phyloP scores from a whole-genome alignment of 768 basidiomycete species.

The Hemileccinum rubropunctum region DNA sequence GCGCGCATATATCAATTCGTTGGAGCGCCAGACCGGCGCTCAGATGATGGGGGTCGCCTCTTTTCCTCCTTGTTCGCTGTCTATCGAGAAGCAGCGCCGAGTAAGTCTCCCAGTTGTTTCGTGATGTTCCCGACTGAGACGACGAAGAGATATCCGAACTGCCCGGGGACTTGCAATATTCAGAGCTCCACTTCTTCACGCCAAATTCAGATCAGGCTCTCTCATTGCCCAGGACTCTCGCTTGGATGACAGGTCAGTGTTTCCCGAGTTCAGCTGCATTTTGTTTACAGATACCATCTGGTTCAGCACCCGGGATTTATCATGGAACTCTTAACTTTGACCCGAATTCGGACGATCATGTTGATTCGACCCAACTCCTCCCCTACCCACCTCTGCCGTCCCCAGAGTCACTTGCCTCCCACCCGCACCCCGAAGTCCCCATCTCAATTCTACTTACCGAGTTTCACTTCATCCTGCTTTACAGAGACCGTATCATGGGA shows the following conservation, averaged over 20 bases:
- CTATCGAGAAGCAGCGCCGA: conserved; percentile 77
- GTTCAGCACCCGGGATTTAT: conserved; percentile 81
- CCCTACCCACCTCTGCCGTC: conserved; percentile 59
- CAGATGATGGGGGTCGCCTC: conserved; percentile 73
- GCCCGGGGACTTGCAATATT: conserved; percentile 71
- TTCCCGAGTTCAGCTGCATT: neutral
- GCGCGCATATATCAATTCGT: conserved; percentile 90
- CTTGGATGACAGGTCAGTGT: conserved; percentile 85
- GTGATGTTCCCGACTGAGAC: conserved; percentile 18
- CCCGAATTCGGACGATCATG: conserved; percentile 64
- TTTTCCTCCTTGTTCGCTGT: conserved; percentile 72
- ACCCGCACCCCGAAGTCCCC: conserved; percentile 45
- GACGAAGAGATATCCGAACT: conserved; percentile 83
- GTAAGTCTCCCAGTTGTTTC: conserved; percentile 44
- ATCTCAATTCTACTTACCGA: conserved; percentile 82
- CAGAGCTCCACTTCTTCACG: conserved; percentile 80
- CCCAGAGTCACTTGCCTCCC: conserved; percentile 22
- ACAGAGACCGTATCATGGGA: conserved; percentile 71
- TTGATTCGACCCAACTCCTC: conserved; percentile 74
- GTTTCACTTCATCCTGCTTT: conserved; percentile 88
- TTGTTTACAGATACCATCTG: conserved; percentile 1
- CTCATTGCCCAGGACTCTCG: conserved; percentile 70
- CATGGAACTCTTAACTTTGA: conserved; percentile 77
- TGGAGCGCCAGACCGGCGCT: conserved; percentile 61
- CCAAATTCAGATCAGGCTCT: conserved; percentile 66